Evolutionary conservation across 192 early-diverging fungal genomes (phyloP), one percentile per base, ranked within the genome.

Genomic region (Backusella liffmaniae): DNA sequence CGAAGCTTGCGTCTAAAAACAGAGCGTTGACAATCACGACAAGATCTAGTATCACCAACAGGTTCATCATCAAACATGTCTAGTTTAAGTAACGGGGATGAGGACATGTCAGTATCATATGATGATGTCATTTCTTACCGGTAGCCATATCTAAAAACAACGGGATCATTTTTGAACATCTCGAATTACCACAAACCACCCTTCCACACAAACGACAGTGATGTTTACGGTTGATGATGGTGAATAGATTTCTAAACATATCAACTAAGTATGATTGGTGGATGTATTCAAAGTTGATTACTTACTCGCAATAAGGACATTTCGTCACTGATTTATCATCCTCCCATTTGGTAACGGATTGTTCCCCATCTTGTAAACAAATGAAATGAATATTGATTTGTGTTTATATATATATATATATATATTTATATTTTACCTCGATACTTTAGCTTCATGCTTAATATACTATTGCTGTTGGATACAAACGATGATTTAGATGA

Each of bases 11-110:
- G 79, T 42, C 85, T 84, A 30, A 89, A 85, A 12, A 90, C 88
- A 0, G 84, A 82, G 13, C 79, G 81, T 66, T 86, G 79, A 78
- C 92, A 94, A 21, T 88, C 84, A 59, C 75, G 77, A 49, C 92
- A 94, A 1, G 86, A 83, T 26, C 91, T 72, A 18, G 87, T 86
- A 13, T 90, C 80, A 23, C 88, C 87, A 9, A 86, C 82, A 46
- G 88, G 72, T 0, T 84, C 83, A 9, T 84, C 81, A n/a, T 86
- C 84, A 30, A 79, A 59, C 18, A 62, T 66, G 34, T 77, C 77
- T 73, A 46, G 10, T n/a, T 39, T 18, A 29, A 44, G 30, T 41
- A 18, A 41, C 30, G n/a, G 36, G 26, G 9, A 15, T 13, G 9
- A 66, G 18, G 13, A 9, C 8, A 9, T 39, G 5, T 68, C 10